Base-by-base conservation (phyloP, 805 yeast genomes). In the Kodamaea leandrae region DNA sequence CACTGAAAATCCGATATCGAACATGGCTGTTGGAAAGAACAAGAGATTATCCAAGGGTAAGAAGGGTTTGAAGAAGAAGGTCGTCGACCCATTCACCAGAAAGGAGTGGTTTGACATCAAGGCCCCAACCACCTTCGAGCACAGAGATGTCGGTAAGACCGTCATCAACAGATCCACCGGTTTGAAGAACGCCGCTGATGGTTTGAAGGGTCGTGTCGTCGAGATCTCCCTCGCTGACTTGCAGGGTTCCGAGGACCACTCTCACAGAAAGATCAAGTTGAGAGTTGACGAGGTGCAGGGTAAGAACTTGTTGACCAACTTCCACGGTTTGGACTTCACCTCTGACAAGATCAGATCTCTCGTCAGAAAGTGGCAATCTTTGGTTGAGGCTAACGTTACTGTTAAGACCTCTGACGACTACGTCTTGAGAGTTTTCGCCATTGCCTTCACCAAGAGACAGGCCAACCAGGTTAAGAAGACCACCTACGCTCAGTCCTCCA, bases 211-310 rank as follows among this genome's bases (percentile, higher is more conserved):
- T 66, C 89, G 98, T 77, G 87, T 91, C 60, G 83, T 91, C 60
- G 98, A 91, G 76, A 89, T 90, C 57, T 83, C 88, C 58, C 82
- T 90, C 59, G 98, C 97, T 63, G 98, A 90, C 75, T 82, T 90
- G 68, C 96, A 90, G 78, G 96, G 95, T 66, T 86, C 93, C 65
- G 98, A 91, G 80, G 97, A 91, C 78, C 95, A 89, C 82, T 82
- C 97, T 55, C 85, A 83, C 86, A 91, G 95, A 83, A 88, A 90
- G 78, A 78, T 90, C 68, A 87, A 84, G 76, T 86, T 90, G 76
- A 89, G 97, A 78, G 95, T 90, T 62, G 98, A 90, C 66, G 98
- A 90, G 78, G 96, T 90, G 60, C 96, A 90, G 79, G 97, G 97
- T 77, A 87, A 88, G 80, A 88, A 89, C 84, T 81, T 90, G 68